phyloP scores from a whole-genome alignment of 2,329 filamentous ascomycete species.

The Nigrospora osmanthi region DNA sequence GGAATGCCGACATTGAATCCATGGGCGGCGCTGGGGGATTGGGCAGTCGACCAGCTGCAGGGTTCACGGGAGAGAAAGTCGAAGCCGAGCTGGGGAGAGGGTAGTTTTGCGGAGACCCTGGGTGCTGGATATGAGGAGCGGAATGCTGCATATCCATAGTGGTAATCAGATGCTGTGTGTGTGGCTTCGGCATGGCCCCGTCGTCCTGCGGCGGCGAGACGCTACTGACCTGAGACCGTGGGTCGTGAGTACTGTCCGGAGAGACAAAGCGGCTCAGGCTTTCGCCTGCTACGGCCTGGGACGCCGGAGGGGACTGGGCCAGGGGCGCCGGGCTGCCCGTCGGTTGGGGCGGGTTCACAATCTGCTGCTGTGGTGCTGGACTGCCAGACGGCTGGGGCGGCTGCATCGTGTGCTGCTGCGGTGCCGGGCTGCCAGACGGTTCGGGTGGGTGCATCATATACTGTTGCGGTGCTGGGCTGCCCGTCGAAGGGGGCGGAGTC shows the following conservation, averaged over 20 bases:
- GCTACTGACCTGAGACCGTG: constrained; percentile 4
- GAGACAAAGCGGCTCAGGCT: neutral
- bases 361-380: too few species aligned
- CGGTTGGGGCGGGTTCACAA: too few species aligned
- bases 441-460: neutral
- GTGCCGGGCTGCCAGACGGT: neutral
- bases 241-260: neutral
- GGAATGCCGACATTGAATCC: neutral
- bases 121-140: constrained; percentile 2
- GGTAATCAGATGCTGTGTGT: constrained; percentile 13
- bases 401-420: too few species aligned
- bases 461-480: neutral
- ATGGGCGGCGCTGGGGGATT: neutral
- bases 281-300: too few species aligned
- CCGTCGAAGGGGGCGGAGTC: neutral
- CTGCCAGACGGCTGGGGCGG: too few species aligned
- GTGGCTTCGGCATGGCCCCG: constrained; percentile 4
- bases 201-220: constrained; percentile 8
- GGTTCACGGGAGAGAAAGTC: constrained; percentile 5
- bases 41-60: constrained; percentile 2
- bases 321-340: too few species aligned
- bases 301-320: too few species aligned
- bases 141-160: constrained; percentile 8
- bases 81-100: constrained; percentile 3
- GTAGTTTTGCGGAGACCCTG: constrained; percentile 5